These are phyloP conservation scores for Colletotrichum ledebouriae DNA, from an alignment of 2,329 filamentous ascomycete genomes.

Conservation along the genomic window DNA sequence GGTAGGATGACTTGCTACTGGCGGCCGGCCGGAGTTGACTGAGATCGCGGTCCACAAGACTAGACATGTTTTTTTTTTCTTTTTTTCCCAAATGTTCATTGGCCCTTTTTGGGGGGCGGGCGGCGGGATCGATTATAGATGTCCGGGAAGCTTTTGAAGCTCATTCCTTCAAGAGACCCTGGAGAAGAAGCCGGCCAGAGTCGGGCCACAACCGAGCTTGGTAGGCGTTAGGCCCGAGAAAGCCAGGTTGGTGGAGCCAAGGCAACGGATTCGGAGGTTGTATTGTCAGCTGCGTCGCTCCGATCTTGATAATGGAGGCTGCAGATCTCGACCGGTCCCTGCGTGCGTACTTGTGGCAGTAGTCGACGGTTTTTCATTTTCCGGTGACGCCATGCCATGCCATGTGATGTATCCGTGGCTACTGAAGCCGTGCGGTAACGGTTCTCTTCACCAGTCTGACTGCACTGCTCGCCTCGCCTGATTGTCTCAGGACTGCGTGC, in stretches of 20 bases:
- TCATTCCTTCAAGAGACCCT: no score
- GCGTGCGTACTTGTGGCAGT: conserved; percentile 1
- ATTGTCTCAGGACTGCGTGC: conserved; percentile 6
- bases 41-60: conserved; percentile 22
- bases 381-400: not conserved
- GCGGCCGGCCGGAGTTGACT: not conserved
- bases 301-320: conserved; percentile 34
- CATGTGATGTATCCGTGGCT: conserved; percentile 7
- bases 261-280: not conserved
- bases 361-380: not conserved
- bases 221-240: no score
- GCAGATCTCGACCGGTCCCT: conserved; percentile 31
- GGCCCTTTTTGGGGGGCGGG: not conserved
- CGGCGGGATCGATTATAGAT: no score
- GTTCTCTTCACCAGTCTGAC: not conserved
- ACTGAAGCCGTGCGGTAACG: conserved; percentile 16
- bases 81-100: not conserved
- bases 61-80: conserved; percentile 16
- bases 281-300: not conserved
- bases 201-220: no score
- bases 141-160: no score
- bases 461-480: not conserved
- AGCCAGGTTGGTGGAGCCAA: not conserved
- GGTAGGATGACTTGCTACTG: not conserved
- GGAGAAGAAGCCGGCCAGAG: no score